These are phyloP conservation scores for Medicago lupulina DNA, from an alignment of 306 rosid species.

Conservation along the genomic window DNA sequence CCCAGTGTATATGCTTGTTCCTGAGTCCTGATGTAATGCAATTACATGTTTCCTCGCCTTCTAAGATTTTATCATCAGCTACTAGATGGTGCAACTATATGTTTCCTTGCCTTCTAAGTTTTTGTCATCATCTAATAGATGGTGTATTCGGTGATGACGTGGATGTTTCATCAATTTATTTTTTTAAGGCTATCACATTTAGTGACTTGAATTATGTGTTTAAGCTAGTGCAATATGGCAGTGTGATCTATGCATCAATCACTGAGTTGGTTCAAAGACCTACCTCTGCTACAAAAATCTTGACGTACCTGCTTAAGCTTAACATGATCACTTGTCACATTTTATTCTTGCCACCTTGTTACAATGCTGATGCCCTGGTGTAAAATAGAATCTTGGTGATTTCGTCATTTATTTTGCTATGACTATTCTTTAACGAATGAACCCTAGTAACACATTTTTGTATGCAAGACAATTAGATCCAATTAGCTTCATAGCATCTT, in stretches of 20 bases:
- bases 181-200: not conserved
- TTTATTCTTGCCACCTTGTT: slow-evolving; percentile 6
- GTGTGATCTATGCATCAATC: too few species aligned
- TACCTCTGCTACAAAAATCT: too few species aligned
- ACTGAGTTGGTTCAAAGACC: too few species aligned
- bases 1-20: slow-evolving; percentile 17
- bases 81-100: not conserved
- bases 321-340: not conserved
- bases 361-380: not conserved
- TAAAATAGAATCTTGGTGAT: slow-evolving; percentile 3
- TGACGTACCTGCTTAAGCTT: too few species aligned
- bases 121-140: not conserved
- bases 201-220: slow-evolving; percentile 5
- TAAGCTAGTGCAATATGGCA: too few species aligned
- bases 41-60: slow-evolving; percentile 25
- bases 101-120: slow-evolving; percentile 26
- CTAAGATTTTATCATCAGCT: not conserved
- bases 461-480: too few species aligned
- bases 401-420: slow-evolving; percentile 21
- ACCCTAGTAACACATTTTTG: not conserved
- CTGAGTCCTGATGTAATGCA: slow-evolving; percentile 18
- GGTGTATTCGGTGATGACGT: not conserved
- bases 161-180: slow-evolving; percentile 31
- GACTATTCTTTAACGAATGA: not conserved
- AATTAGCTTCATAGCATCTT: too few species aligned